Conservation (phyloP, 805 yeast genomes). For the Saturnispora saitoi region DNA sequence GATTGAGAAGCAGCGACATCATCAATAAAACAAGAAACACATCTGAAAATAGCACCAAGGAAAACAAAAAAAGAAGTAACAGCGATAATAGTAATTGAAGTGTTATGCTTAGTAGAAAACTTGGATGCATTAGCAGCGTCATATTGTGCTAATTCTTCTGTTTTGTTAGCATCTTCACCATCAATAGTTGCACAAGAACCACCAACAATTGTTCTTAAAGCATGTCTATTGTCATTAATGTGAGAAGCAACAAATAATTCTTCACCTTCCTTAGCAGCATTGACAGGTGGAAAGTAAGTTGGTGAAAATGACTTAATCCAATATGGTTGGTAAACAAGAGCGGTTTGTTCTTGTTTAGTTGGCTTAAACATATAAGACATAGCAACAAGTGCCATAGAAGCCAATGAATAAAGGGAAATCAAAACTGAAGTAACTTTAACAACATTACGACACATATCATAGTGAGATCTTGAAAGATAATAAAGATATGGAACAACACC, state of each 20-base stretch:
- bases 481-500: conserved; percentile 53
- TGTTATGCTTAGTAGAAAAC: conserved; percentile 37
- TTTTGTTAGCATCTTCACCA: conserved; percentile 11
- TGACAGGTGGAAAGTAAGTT: conserved; percentile 48
- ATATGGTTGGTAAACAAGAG: conserved; percentile 60
- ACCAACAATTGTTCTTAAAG: conserved; percentile 25
- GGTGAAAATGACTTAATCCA: conserved; percentile 64
- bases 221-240: conserved; percentile 14
- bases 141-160: conserved; percentile 17
- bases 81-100: conserved; percentile 39
- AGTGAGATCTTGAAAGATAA: conserved; percentile 38
- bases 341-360: conserved; percentile 38
- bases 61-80: conserved; percentile 42
- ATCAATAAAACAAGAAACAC: conserved; percentile 37
- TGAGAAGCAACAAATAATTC: conserved; percentile 16
- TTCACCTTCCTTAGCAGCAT: conserved; percentile 34
- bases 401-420: conserved; percentile 41
- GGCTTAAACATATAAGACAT: conserved; percentile 50
- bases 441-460: conserved; percentile 44
- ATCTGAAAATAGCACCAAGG: conserved; percentile 42
- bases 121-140: conserved; percentile 18
- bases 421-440: conserved; percentile 43
- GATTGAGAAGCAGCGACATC: conserved; percentile 26
- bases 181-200: conserved; percentile 16
- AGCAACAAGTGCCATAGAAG: conserved; percentile 41